Conservation (phyloP, 1,284 basidiomycete genomes). For the Leucoagaricus sp. region DNA sequence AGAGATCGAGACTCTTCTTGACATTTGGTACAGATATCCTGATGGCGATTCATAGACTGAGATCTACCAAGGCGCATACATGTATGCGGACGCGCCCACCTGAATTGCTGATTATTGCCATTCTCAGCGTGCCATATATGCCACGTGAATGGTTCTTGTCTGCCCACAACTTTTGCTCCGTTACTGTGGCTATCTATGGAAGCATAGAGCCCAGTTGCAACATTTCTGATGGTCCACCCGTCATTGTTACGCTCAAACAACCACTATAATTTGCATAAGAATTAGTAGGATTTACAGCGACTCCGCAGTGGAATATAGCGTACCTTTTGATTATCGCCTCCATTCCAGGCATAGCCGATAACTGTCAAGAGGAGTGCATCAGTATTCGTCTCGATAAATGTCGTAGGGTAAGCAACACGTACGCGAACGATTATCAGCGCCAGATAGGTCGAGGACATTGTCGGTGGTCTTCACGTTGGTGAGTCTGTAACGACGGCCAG, state of each 20-base stretch:
- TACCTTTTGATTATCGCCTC: slow-evolving; percentile 26
- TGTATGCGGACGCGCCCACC: no score
- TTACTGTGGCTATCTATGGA: slow-evolving; percentile 16
- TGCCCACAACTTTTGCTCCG: slow-evolving; percentile 15
- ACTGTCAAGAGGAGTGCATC: slow-evolving; percentile 16
- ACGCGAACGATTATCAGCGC: slow-evolving; percentile 7
- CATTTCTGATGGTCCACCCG: slow-evolving; percentile 25
- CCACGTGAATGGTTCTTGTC: slow-evolving; percentile 20
- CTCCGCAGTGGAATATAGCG: background rate
- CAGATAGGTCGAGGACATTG: background rate
- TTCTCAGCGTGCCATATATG: slow-evolving; percentile 24
- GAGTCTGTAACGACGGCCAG: background rate
- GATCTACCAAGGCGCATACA: no score
- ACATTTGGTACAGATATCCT: slow-evolving; percentile 7
- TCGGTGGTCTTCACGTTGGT: background rate
- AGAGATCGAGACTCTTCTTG: slow-evolving; percentile 22
- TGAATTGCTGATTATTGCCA: slow-evolving; percentile 1
- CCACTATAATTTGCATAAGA: slow-evolving; percentile 21
- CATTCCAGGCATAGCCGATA: slow-evolving; percentile 20
- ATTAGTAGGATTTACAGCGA: background rate
- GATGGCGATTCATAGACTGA: no score
- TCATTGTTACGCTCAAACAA: slow-evolving; percentile 14
- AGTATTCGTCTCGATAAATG: no score
- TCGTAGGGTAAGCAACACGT: background rate
- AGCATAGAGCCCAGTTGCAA: slow-evolving; percentile 20